Percentiles rank a stretch among this genome's conserved stretches.
Conservation (phyloP, 2,329 filamentous ascomycete species). For the Colletotrichum ledebouriae region DNA sequence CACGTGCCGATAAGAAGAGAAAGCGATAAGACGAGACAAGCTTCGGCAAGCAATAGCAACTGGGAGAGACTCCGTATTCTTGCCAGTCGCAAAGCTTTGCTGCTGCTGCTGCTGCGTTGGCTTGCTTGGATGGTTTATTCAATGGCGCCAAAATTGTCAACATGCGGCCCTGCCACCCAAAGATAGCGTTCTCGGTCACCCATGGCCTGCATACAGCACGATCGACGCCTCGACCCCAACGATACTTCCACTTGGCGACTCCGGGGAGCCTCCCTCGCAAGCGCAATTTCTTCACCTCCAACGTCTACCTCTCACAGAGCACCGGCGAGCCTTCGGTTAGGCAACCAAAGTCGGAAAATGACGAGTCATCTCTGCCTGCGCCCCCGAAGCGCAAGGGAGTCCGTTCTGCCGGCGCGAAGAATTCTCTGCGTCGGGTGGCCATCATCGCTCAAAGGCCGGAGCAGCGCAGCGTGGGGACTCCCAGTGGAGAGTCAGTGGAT, state of each 20-base stretch:
- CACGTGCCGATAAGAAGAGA: slow-evolving; percentile 39
- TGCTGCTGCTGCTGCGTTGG: no score
- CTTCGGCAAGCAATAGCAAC: slow-evolving; percentile 19
- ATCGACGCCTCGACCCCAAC: slow-evolving; percentile 43
- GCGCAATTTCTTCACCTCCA: slow-evolving; percentile 76
- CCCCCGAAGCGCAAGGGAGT: slow-evolving; percentile 61
- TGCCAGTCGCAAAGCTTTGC: no score
- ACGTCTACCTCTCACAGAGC: slow-evolving; percentile 64
- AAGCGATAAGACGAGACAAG: neutral
- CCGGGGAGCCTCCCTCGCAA: slow-evolving; percentile 63
- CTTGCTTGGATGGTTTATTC: neutral
- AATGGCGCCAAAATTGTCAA: slow-evolving; percentile 29
- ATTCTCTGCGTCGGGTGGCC: slow-evolving; percentile 85
- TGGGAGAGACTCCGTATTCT: no score
- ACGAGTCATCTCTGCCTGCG: slow-evolving; percentile 7
- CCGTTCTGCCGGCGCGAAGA: slow-evolving; percentile 67
- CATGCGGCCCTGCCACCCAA: slow-evolving; percentile 38
- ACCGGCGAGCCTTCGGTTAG: slow-evolving; percentile 48
- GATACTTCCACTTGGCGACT: slow-evolving; percentile 62
- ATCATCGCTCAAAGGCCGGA: slow-evolving; percentile 81
- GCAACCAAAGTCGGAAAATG: slow-evolving; percentile 26
- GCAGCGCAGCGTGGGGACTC: slow-evolving; percentile 56
- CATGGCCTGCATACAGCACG: slow-evolving; percentile 35
- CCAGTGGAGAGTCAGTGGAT: slow-evolving; percentile 49
- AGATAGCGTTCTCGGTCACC: slow-evolving; percentile 34